Base-by-base conservation (phyloP, 148 eudicot genomes). In the Nyssa sinensis region DNA sequence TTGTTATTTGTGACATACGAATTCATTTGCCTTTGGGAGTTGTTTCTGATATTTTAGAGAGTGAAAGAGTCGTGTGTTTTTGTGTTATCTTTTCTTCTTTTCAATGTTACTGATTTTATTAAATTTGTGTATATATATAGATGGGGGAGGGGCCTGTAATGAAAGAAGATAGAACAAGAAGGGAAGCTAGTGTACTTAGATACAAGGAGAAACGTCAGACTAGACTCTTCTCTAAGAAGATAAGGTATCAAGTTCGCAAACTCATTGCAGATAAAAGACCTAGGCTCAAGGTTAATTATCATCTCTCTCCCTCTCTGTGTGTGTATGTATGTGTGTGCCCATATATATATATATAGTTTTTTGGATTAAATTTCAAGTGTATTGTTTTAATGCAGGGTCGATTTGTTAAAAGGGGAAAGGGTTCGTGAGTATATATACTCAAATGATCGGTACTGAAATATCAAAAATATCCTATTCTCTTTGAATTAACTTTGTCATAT, bases 331-430 rank as follows among this genome's bases (percentile, higher is more conserved):
- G 4, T n/a, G 21, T n/a, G 9, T n/a, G 21, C 25, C 3, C 25
- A 21, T 7, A 55, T 55, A 55, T n/a, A 19, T 55, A 55, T n/a
- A n/a, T n/a, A 19, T 55, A 7, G 51, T 21, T 19, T 12, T 75
- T 35, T 33, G 57, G 49, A 13, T 33, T 33, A 10, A 23, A 55
- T n/a, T 16, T 73, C 44, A 60, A 24, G 19, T 2, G 8, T 60
- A n/a, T 49, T 70, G 67, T 14, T 65, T n/a, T n/a, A 72, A 69
- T 76, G 82, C 73, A 86, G 90, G 90, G 85, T 32, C 85, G 87
- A 25, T 84, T 86, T 73, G 85, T 84, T n/a, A n/a, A n/a, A n/a
- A n/a, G n/a, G n/a, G 67, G 84, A 80, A 80, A 86, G 84, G 67
- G 37, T n/a, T 67, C 73, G 49, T 11, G 77, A 86, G 69, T n/a